A percentile compares a stretch with the other conserved stretches of the same genome.
Evolutionary conservation across 1,284 basidiomycete species (phyloP).

Genomic region (Sanguinoderma infundibulare): DNA sequence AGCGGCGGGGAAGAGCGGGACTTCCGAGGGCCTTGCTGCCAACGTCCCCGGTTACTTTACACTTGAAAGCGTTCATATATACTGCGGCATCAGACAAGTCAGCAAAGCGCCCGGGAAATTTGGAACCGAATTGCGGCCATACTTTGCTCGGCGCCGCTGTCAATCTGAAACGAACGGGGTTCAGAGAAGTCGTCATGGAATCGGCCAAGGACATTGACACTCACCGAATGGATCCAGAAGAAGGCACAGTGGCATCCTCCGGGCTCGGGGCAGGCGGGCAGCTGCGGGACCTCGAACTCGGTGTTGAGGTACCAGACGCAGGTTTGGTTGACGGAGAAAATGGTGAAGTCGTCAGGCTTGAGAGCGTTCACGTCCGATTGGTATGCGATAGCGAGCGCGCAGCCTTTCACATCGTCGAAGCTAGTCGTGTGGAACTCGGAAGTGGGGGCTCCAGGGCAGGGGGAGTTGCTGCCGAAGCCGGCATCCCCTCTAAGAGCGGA

Average conservation of each 20-base stretch:
- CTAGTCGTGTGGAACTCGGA: conserved; percentile 58
- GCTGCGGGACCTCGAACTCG: conserved; percentile 65
- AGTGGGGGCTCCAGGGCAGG: conserved; percentile 51
- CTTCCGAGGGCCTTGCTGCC: conserved; percentile 55
- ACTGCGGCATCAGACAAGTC: conserved; percentile 36
- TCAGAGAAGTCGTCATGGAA: neutral
- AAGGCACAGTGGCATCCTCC: conserved; percentile 72
- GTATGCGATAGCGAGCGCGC: conserved; percentile 74
- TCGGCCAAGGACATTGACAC: conserved; percentile 20
- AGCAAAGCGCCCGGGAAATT: neutral
- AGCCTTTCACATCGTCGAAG: conserved; percentile 60
- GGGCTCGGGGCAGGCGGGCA: conserved; percentile 72
- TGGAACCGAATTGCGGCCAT: conserved; percentile 15
- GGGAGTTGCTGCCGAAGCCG: conserved; percentile 45
- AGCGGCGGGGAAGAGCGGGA: conserved; percentile 39
- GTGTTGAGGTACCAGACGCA: conserved; percentile 74
- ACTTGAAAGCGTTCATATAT: conserved; percentile 80
- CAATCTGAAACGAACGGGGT: conserved; percentile 28
- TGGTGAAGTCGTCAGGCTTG: conserved; percentile 66
- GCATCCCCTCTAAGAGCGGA: conserved; percentile 46
- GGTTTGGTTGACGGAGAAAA: conserved; percentile 77
- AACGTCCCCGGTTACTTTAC: conserved; percentile 61
- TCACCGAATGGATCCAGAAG: conserved; percentile 71
- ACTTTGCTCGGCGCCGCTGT: conserved; percentile 54
- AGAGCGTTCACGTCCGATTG: conserved; percentile 57